Evolutionary conservation across 2,329 filamentous ascomycete species (phyloP), one percentile per base, ranked within the genome.

Genomic region (Pseudogymnoascus destructans): DNA sequence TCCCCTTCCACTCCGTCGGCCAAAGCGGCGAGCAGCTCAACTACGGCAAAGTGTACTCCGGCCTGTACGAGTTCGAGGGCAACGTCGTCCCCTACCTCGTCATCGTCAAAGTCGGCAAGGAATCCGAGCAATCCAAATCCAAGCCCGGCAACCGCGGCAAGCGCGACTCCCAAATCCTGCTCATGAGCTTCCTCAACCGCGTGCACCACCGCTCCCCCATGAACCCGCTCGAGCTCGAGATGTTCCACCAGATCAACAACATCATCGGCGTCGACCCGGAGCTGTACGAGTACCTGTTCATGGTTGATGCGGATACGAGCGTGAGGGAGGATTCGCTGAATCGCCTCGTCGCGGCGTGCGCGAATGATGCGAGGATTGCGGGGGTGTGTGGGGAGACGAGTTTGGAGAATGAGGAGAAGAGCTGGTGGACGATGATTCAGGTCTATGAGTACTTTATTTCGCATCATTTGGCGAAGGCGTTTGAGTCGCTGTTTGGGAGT

Each of bases 391-490:
- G 93, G 69, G 93, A 98, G 72, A 98, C 93, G 1, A 93, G 86
- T 71, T 77, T 98, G 67, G 88, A 96, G 70, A 98, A 98, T 67
- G 92, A 96, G 71, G 89, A 96, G 66, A 81, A 85, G 64, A 91
- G 85, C 67, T 97, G 91, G 90, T 95, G 89, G 89, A 98, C 93
- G 10, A 98, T 98, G 93, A 98, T 98, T 68, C 93, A 98, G 72
- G 93, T 98, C 63, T 98, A 98, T 74, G 93, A 98, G 72, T 98
- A 98, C 77, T 98, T 91, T 72, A 98, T 98, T 69, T 97, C 93
- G 27, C 93, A 98, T 78, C 87, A 98, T 73, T 75, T 98, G 70
- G 79, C 93, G 58, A 98, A 98, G 76, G 89, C 93, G 62, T 98
- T 98, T 69, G 93, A 98, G 71, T 96, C 90, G 61, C 81, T 98